These are phyloP conservation scores for Fusarium sp. DNA, from an alignment of 2,329 filamentous ascomycete genomes.

Conservation along the genomic window DNA sequence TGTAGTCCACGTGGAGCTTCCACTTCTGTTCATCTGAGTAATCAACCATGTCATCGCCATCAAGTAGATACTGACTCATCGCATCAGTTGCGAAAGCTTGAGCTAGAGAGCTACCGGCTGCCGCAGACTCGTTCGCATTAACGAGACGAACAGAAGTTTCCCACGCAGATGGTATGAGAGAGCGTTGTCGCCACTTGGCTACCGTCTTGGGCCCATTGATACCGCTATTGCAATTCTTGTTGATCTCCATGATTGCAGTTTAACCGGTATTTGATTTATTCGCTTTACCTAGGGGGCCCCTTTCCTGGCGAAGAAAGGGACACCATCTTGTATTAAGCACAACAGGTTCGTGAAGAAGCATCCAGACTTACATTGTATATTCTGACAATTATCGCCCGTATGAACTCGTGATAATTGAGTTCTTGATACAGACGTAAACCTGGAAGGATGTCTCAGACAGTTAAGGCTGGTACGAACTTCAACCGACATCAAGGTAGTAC, in stretches of 20 bases:
- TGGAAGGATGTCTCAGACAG: conserved; percentile 66
- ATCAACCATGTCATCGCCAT: conserved; percentile 73
- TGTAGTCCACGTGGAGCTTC: conserved; percentile 79
- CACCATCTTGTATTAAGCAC: conserved; percentile 40
- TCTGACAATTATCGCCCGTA: conserved; percentile 67
- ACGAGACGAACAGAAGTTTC: conserved; percentile 71
- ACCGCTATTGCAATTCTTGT: conserved; percentile 40
- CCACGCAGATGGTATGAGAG: conserved; percentile 65
- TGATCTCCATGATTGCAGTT: conserved; percentile 58
- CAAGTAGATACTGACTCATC: conserved; percentile 78
- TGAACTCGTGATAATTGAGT: conserved; percentile 65
- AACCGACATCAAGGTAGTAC: conserved; percentile 69
- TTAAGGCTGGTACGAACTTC: conserved; percentile 66
- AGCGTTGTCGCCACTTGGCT: conserved; percentile 51
- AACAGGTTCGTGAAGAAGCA: conserved; percentile 17
- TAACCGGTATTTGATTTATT: conserved; percentile 39
- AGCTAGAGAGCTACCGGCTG: conserved; percentile 77
- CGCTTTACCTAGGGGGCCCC: conserved; percentile 38
- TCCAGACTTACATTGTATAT: conserved; percentile 59
- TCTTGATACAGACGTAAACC: conserved; percentile 68
- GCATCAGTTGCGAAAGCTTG: conserved; percentile 82
- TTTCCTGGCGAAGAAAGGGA: conserved; percentile 33
- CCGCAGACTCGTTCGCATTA: conserved; percentile 73
- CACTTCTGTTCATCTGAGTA: conserved; percentile 76
- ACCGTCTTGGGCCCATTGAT: conserved; percentile 32